A percentile compares a stretch with the other conserved stretches of the same genome.
phyloP scores from a whole-genome alignment of 768 basidiomycete genomes.

The Serendipita sp. region DNA sequence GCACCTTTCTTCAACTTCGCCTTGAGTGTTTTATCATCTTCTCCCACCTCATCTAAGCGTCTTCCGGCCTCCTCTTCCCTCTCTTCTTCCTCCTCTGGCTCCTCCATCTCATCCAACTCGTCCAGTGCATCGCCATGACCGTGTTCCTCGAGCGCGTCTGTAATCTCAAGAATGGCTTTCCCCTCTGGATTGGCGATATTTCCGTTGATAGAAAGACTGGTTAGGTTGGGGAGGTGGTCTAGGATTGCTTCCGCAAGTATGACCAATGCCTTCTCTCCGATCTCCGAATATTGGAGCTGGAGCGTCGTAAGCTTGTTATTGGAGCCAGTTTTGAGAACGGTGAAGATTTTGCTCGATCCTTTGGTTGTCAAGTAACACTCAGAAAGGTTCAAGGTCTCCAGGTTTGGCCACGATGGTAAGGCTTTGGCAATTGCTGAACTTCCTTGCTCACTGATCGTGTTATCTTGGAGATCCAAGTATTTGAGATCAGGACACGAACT shows the following conservation, averaged over 20 bases:
- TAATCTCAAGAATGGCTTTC: constrained; percentile 27
- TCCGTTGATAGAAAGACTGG: constrained; percentile 70
- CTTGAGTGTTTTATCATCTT: constrained; percentile 14
- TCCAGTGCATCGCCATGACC: constrained; percentile 29
- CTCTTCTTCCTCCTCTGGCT: constrained; percentile 20
- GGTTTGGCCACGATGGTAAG: constrained; percentile 49
- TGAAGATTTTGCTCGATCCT: constrained; percentile 56
- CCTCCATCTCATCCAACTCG: constrained; percentile 55
- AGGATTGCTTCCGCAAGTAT: constrained; percentile 52
- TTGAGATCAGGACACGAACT: constrained; percentile 47
- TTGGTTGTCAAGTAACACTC: constrained; percentile 77
- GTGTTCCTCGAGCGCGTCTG: constrained; percentile 24
- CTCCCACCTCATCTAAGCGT: constrained; percentile 7
- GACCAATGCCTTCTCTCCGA: constrained; percentile 51
- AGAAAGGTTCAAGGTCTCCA: constrained; percentile 73
- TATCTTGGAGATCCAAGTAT: constrained; percentile 82
- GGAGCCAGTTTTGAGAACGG: constrained; percentile 46
- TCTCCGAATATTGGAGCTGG: constrained; percentile 83
- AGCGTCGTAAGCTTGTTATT: constrained; percentile 61
- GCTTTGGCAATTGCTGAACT: constrained; percentile 40
- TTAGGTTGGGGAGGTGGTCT: constrained; percentile 41
- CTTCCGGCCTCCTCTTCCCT: background rate
- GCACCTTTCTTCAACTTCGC: constrained; percentile 10
- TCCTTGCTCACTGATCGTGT: constrained; percentile 23
- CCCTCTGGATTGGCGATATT: constrained; percentile 34